These are phyloP conservation scores for Pythium chondricola DNA, from an alignment of 352 stramenopile genomes.

Conservation along the genomic window DNA sequence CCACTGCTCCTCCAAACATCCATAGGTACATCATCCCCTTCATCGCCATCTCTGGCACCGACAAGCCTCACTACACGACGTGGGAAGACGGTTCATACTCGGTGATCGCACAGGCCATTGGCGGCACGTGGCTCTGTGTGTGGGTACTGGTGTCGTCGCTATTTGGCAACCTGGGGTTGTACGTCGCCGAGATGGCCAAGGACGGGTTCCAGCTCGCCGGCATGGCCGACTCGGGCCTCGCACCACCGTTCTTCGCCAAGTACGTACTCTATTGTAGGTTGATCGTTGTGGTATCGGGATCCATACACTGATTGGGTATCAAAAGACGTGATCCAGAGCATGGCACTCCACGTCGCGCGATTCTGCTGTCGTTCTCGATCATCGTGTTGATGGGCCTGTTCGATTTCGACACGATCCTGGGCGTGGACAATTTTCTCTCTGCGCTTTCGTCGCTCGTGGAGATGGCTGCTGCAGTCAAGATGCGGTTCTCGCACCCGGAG, in stretches of 20 bases:
- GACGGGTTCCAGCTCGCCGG: conserved; percentile 90
- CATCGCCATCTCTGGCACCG: conserved; percentile 81
- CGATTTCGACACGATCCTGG: conserved; percentile 85
- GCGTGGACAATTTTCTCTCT: conserved; percentile 93
- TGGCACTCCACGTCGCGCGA: too few species aligned
- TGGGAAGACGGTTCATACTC: conserved; percentile 93
- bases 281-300: too few species aligned
- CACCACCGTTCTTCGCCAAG: conserved; percentile 82
- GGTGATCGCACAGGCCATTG: conserved; percentile 81
- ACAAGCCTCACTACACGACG: conserved; percentile 64
- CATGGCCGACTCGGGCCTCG: conserved; percentile 85
- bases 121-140: conserved; percentile 70
- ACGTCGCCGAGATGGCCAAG: conserved; percentile 92
- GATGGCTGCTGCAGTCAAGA: conserved; percentile 85
- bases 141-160: conserved; percentile 89
- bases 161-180: conserved; percentile 91
- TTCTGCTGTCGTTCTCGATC: conserved; percentile 82
- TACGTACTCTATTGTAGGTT: conserved; percentile 44
- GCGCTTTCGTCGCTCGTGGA: conserved; percentile 87
- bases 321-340: too few species aligned
- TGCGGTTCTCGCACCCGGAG: conserved; percentile 72
- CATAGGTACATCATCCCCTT: conserved; percentile 93
- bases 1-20: too few species aligned
- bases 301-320: too few species aligned
- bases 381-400: conserved; percentile 87